These are phyloP conservation scores for Fusarium aywerte DNA, from an alignment of 2,329 filamentous ascomycete genomes.

Conservation along the genomic window DNA sequence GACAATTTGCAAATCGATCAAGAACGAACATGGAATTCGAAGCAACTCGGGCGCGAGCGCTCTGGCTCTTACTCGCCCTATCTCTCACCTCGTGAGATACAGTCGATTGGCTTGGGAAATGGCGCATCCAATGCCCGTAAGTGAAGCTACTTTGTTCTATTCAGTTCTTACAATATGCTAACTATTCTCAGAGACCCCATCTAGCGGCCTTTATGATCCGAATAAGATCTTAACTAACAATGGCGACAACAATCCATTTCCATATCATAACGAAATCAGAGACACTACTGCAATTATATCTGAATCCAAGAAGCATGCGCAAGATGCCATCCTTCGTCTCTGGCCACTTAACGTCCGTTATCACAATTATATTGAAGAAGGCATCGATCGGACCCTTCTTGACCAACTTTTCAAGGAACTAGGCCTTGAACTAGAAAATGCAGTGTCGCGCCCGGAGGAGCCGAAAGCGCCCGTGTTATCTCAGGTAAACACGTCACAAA, in stretches of 20 bases:
- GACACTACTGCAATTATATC: constrained; percentile 30
- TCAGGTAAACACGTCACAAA: neutral
- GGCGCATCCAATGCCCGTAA: constrained; percentile 20
- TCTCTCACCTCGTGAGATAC: constrained; percentile 61
- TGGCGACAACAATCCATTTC: neutral
- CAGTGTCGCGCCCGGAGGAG: neutral
- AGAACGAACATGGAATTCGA: constrained; percentile 6
- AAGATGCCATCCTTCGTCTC: constrained; percentile 73
- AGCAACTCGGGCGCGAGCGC: constrained; percentile 53
- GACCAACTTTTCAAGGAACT: constrained; percentile 74
- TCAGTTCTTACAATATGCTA: neutral
- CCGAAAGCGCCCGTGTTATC: neutral
- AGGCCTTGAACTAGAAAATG: constrained; percentile 61
- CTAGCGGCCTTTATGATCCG: neutral
- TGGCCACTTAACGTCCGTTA: constrained; percentile 76
- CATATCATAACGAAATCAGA: neutral
- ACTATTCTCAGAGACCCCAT: constrained; percentile 28
- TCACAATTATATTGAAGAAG: constrained; percentile 77
- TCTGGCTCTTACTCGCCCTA: constrained; percentile 65
- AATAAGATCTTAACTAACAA: neutral
- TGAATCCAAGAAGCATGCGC: constrained; percentile 67
- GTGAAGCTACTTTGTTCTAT: neutral
- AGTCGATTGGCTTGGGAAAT: constrained; percentile 33
- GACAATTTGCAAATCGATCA: neutral
- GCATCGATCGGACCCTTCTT: constrained; percentile 72